Evolutionary conservation across 2,329 filamentous ascomycete species (phyloP), one percentile per base, ranked within the genome.

Genomic region (Paecilomyces dactylethromorphus): DNA sequence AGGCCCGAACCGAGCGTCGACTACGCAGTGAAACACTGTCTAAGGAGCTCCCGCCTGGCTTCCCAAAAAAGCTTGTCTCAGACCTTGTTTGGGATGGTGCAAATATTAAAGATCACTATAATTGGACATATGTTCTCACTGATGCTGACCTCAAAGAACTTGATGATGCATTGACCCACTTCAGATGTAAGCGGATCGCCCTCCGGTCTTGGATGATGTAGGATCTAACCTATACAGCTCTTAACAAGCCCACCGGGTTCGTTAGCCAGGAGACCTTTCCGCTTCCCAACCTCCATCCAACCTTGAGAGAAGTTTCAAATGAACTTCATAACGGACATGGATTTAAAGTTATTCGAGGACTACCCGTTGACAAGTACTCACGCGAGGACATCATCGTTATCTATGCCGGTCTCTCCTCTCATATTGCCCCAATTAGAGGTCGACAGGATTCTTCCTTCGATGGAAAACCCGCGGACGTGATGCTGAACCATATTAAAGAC

Each of bases 401-500:
- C 35, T 80, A 77, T 61, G 65, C 71, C 3, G 78, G 79, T 0
- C 62, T 80, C 3, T 76, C 76, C 1, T 74, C 74, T 3, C 74
- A 80, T 61, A 71, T 80, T 35, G 78, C 69, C 5, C 58, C 66
- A 10, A 60, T 71, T 13, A 68, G 77, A 2, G 79, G 74, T 2
- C 69, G 75, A 1, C 78, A 81, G 63, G 74, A 79, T 63, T 73
- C 71, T 50, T 74, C 74, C 21, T 63, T 60, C 8, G 21, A 58
- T 6, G 61, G 55, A 11, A 57, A 63, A 11, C 56, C 60, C 0
- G 63, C 65, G 1, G 82, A 84, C 56, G 80, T 84, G 0, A 80
- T 85, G 3, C 69, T 86, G 2, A 75, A 79, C 7, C 86, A 89
- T 62, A 84, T 89, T 71, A 88, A 85, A 66, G 86, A 89, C 64